Evolutionary conservation across 306 rosid species (phyloP), one percentile per base, ranked within the genome.

Genomic region (Lagenaria siceraria): DNA sequence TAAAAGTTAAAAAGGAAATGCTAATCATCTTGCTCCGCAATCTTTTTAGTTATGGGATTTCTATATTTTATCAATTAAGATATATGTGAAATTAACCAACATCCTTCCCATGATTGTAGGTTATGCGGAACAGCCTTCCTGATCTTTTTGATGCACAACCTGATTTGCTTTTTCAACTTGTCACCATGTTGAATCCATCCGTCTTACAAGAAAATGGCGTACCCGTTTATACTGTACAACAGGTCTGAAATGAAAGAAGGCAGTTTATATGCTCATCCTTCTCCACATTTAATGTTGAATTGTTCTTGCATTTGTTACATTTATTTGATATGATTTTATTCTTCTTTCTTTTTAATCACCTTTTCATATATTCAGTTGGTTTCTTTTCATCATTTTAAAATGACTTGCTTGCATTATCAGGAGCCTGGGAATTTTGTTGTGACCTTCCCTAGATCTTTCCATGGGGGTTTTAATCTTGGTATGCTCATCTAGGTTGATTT

Each of bases 401-500:
- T 80, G 80, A 77, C 15, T 35, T 79, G 78, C 78, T 86, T 86
- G 54, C 73, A 80, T 59, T 72, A 11, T 73, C 89, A 94, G 98
- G 98, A 94, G 87, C 96, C 97, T 74, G 98, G 98, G 75, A 94
- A 92, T 88, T 94, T 94, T 80, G 97, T 94, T 74, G 90, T 94
- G 80, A 94, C 98, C 87, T 94, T 94, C 85, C 98, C 98, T 76
- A 82, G 89, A 79, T 92, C 98, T 73, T 94, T 87, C 87, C 98
- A 94, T 78, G 98, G 98, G 79, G 98, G 98, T 82, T 94, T 94
- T 76, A 94, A 94, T 84, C 97, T 94, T 75, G 98, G 98, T 94
- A 86, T 60, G 86, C 55, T 17, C 40, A 46, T 56, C 70, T 56
- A 79, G 63, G 78, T 86, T 76, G 42, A 64, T 49, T 79, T 83